Evolutionary conservation across 176 grass and related monocot species (phyloP), one percentile per base, ranked within the genome.

Genomic region (Musa beccarii): DNA sequence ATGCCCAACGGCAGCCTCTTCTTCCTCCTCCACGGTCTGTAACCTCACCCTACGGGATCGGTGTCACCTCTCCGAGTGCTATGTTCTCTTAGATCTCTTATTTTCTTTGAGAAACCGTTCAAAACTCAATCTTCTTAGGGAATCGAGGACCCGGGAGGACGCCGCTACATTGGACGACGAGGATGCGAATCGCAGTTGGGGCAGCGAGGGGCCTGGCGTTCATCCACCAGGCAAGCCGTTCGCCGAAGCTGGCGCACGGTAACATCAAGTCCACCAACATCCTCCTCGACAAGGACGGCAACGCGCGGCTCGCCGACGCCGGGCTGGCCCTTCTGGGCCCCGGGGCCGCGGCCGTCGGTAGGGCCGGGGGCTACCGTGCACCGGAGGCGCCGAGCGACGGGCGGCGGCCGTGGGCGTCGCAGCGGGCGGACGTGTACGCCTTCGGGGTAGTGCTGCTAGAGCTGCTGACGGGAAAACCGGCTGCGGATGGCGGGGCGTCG

Each of bases 1-100:
- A 99, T 99, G 96, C 91, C 88, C 72, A 92, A 92, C 52, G 91
- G 96, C 80, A 95, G 86, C 76, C 91, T 99, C 74, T 92, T 86
- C 83, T 86, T 79, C 21, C 84, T 95, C 75, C 91, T 99, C 59
- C 91, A 95, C 75, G 96, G 96, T 83, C 21, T 52, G 59, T 49
- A 10, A 25, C 6, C 1, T 9, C 59, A 19, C 17, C 16, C 19
- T 8, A 26, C 3, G 4, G 34, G 34, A 43, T 43, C 3, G 34
- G 34, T 43, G 34, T 43, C 34, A 43, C 34, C 34, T 9, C 7
- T 19, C 6, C 68, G 11, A 51, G 11, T n/a, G 49, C 68, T 12
- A 5, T 50, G 2, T 69, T 69, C 15, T 9, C 10, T 23, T 22
- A 49, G 26, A 8, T 54, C 2, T 28, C 15, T 9, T 20, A 7